A percentile compares a stretch with the other conserved stretches of the same genome.
These are phyloP conservation scores for Salmacisia buchloeana DNA, from an alignment of 1,284 basidiomycete genomes.

Conservation along the genomic window DNA sequence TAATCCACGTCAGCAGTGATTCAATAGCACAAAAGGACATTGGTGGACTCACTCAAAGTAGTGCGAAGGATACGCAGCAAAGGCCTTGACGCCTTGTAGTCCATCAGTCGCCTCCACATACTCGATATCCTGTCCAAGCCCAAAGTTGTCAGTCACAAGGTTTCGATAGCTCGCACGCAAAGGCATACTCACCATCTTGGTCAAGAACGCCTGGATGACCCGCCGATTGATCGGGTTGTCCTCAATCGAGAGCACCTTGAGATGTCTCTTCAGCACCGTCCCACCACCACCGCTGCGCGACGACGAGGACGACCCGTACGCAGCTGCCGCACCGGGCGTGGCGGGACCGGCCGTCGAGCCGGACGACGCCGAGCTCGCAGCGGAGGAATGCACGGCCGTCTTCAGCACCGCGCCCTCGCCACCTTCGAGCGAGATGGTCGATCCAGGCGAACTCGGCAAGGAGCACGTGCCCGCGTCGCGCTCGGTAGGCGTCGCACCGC, in stretches of 20 bases:
- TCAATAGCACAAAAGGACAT: not conserved
- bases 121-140: constrained; percentile 56
- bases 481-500: too few species aligned
- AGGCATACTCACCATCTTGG: constrained; percentile 56
- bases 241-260: constrained; percentile 24
- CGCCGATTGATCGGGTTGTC: constrained; percentile 48
- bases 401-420: constrained; percentile 56
- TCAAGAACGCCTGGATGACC: constrained; percentile 70
- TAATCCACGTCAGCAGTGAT: constrained; percentile 43
- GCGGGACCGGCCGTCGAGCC: too few species aligned
- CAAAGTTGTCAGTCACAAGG: not conserved
- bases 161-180: not conserved
- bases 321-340: too few species aligned
- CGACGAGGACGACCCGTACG: constrained; percentile 61
- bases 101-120: constrained; percentile 76
- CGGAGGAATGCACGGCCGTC: constrained; percentile 40
- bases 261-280: constrained; percentile 40
- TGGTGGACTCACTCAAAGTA: constrained; percentile 58
- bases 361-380: not conserved
- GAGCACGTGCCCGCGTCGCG: constrained; percentile 11
- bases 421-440: constrained; percentile 53
- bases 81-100: constrained; percentile 73
- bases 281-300: constrained; percentile 54
- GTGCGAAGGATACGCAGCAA: constrained; percentile 58
- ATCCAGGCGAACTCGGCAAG: constrained; percentile 50